Evolutionary conservation across 2,329 filamentous ascomycete species (phyloP), one percentile per base, ranked within the genome.

Genomic region (Apiospora koreana): DNA sequence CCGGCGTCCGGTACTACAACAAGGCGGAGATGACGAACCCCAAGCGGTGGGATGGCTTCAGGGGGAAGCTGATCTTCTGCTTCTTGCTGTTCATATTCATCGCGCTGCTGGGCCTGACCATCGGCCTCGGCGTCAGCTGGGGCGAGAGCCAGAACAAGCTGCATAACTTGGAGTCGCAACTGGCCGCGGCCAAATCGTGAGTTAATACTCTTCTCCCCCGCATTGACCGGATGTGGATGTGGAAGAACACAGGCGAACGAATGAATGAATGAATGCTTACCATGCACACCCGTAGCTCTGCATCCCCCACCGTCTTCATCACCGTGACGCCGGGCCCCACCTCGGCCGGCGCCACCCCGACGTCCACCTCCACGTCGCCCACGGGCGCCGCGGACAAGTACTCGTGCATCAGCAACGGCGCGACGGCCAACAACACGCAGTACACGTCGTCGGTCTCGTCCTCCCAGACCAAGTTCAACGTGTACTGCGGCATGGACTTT

Each of bases 41-140:
- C 4, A 35, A 35, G 35, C 3, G 8, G 35, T 35, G 4, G 35
- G 35, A 8, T 35, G 35, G n/a, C n/a, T n/a, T 35, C 35, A 35
- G 3, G 72, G 69, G 23, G 70, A 77, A 74, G 43, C 72, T 46
- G 41, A 8, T 75, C 23, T 74, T 71, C 46, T 42, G 75, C 25
- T 58, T 38, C 25, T 58, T 75, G 28, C 21, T 76, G n/a, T 69
- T 46, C 31, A 68, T 72, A 6, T 18, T 73, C 4, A 58, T 71
- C 25, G 18, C 78, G n/a, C 71, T 78, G 23, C 68, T 77, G 3
- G 48, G 73, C 25, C 42, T 72, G 41, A 75, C 77, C 62, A 76
- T 78, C 43, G 77, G 77, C 10, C 74, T 79, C n/a, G 71, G 72
- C 54, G 76, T 77, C 21, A 76, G 77, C 14, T 4, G 77, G 77